Evolutionary conservation across 2,329 filamentous ascomycete species (phyloP), one percentile per base, ranked within the genome.

Genomic region (Xylaria sp.): DNA sequence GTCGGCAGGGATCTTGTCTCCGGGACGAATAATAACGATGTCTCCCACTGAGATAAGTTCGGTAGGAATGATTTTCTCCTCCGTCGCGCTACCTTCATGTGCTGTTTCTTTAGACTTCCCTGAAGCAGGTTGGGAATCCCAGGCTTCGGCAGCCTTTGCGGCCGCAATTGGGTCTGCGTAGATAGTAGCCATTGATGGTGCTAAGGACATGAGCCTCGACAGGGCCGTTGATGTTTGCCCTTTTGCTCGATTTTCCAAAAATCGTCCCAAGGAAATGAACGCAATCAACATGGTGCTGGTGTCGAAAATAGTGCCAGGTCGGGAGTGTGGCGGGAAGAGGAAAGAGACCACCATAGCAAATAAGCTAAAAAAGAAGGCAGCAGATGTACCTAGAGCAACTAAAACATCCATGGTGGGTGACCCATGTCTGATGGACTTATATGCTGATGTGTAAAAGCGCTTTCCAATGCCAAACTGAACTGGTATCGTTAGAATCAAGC

Each of bases 221-320:
- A 99, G 84, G 0, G 95, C 95, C 74, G 92, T 95, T 4, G 94
- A 97, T 0, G 95, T 99, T 78, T 98, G 92, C 0, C 95, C 95
- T 79, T 98, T 99, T 55, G 95, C 95, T 17, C 89, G 83, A 74
- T 98, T 99, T 78, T 99, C 95, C 17, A 99, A 79, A 79, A 91
- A 99, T 37, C 95, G 89, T 3, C 95, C 92, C 2, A 99, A 80
- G 1, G 91, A 93, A 76, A 97, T 92, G 75, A 99, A 98, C 0
- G 93, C 97, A 76, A 99, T 94, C 54, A 99, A 84, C 95, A 98
- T 99, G 21, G 93, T 97, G 78, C 94, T 97, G 1, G 95, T 99
- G 74, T 99, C 95, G 72, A 99, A 99, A 15, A 97, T 91, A 1
- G 93, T 97, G 66, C 87, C 89, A 0, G 95, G 95, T 50, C 92